Conservation (phyloP, 169 alveolate genomes). For the Plasmodium relictum region DNA sequence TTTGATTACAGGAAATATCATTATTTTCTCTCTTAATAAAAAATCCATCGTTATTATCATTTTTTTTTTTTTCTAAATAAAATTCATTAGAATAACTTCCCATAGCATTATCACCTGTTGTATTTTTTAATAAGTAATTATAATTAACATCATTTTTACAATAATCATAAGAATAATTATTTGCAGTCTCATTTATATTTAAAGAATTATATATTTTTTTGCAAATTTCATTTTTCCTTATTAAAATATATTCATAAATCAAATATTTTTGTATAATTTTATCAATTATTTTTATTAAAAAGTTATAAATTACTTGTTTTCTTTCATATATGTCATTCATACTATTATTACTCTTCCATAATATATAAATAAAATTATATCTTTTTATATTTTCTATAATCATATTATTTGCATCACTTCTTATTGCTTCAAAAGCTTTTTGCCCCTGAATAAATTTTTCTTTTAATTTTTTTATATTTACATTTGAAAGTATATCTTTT, state of each 20-base stretch:
- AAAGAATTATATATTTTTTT: slow-evolving; percentile 16
- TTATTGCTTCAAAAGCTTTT: slow-evolving; percentile 17
- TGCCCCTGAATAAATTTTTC: slow-evolving; percentile 69
- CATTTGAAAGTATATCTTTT: slow-evolving; percentile 30
- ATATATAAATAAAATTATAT: slow-evolving; percentile 44
- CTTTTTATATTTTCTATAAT: slow-evolving; percentile 54
- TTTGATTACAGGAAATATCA: background rate
- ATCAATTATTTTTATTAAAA: slow-evolving; percentile 39
- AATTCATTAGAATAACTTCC: background rate
- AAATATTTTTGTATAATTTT: slow-evolving; percentile 36
- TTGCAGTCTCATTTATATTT: slow-evolving; percentile 1
- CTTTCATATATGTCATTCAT: slow-evolving; percentile 54
- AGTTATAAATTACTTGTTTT: slow-evolving; percentile 43
- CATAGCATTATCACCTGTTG: background rate
- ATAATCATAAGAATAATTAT: background rate
- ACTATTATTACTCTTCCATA: slow-evolving; percentile 4
- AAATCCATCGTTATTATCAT: background rate
- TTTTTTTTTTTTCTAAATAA: background rate
- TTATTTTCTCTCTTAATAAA: background rate
- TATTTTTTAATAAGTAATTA: slow-evolving; percentile 1
- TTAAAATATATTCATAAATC: slow-evolving; percentile 38
- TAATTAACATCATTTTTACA: background rate
- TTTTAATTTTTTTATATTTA: slow-evolving; percentile 52
- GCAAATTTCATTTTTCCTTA: slow-evolving; percentile 46
- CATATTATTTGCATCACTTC: slow-evolving; percentile 21